phyloP scores from a whole-genome alignment of 1,284 basidiomycete species.

The Psilocybe mexicana region DNA sequence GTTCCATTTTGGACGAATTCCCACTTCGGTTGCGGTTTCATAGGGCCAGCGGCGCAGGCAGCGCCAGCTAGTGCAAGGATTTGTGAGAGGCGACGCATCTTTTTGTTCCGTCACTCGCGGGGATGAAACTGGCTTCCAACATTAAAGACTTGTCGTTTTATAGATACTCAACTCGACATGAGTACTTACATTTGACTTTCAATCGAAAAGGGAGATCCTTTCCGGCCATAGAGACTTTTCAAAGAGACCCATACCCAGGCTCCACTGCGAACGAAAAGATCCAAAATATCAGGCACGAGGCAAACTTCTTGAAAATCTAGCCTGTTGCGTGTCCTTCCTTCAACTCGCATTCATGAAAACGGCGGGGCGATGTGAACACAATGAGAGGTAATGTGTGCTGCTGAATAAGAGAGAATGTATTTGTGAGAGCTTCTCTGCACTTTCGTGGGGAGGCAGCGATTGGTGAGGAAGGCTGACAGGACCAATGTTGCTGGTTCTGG shows the following conservation, averaged over 20 bases:
- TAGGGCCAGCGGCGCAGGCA: slow-evolving; percentile 12
- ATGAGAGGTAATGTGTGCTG: not conserved
- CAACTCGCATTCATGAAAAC: not conserved
- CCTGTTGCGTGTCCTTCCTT: not conserved
- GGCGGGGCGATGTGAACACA: not conserved
- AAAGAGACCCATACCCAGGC: not conserved
- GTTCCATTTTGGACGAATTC: slow-evolving; percentile 39
- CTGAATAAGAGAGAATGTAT: not conserved
- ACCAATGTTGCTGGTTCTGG: not conserved
- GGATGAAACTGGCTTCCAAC: not conserved
- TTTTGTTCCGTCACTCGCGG: not conserved
- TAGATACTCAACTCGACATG: not conserved
- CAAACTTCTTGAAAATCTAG: no score
- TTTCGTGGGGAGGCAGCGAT: not conserved
- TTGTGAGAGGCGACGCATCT: slow-evolving; percentile 13
- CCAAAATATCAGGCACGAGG: not conserved
- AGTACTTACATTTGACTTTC: not conserved
- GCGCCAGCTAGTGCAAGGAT: slow-evolving; percentile 11
- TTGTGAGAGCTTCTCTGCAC: not conserved
- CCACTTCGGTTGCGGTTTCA: slow-evolving; percentile 27
- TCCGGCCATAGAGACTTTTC: not conserved
- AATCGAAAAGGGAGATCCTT: not conserved
- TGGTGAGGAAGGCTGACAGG: not conserved
- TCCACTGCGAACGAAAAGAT: not conserved
- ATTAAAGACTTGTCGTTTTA: not conserved